phyloP scores from a whole-genome alignment of 2,329 filamentous ascomycete genomes.

The Fusarium begoniae region DNA sequence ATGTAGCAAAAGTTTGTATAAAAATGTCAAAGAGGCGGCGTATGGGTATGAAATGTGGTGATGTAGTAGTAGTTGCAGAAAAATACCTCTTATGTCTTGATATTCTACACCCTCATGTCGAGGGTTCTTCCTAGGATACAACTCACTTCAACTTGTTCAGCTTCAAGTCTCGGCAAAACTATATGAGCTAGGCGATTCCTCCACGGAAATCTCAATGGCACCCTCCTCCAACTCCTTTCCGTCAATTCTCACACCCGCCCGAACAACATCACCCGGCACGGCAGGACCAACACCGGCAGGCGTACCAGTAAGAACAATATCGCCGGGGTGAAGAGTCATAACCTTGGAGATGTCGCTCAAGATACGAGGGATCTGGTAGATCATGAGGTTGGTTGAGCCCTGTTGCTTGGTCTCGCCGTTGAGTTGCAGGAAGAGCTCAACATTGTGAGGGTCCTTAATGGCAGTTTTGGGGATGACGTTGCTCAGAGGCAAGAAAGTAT shows the following conservation, averaged over 20 bases:
- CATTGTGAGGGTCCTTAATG: constrained; percentile 88
- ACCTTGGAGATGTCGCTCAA: constrained; percentile 92
- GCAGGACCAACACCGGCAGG: constrained; percentile 94
- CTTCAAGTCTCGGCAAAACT: constrained; percentile 76
- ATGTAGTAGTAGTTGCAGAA: background rate
- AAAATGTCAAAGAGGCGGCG: background rate
- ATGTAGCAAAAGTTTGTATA: background rate
- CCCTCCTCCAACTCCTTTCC: constrained; percentile 88
- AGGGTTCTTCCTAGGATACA: background rate
- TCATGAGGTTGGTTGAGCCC: constrained; percentile 92
- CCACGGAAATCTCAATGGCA: constrained; percentile 82
- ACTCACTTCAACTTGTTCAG: background rate
- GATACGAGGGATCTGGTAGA: constrained; percentile 88
- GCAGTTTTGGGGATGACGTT: constrained; percentile 80
- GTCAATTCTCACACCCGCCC: constrained; percentile 79
- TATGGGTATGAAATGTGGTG: background rate
- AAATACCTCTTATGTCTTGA: background rate
- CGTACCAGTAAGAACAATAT: constrained; percentile 95
- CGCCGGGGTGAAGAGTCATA: constrained; percentile 91
- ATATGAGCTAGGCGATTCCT: constrained; percentile 81
- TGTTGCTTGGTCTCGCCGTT: constrained; percentile 81
- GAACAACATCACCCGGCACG: constrained; percentile 86
- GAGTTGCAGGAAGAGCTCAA: constrained; percentile 85
- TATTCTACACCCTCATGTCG: constrained; percentile 19
- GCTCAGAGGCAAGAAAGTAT: constrained; percentile 93